Base-by-base conservation (phyloP, 257 asterid genomes). In the Oldenlandia corymbosa region DNA sequence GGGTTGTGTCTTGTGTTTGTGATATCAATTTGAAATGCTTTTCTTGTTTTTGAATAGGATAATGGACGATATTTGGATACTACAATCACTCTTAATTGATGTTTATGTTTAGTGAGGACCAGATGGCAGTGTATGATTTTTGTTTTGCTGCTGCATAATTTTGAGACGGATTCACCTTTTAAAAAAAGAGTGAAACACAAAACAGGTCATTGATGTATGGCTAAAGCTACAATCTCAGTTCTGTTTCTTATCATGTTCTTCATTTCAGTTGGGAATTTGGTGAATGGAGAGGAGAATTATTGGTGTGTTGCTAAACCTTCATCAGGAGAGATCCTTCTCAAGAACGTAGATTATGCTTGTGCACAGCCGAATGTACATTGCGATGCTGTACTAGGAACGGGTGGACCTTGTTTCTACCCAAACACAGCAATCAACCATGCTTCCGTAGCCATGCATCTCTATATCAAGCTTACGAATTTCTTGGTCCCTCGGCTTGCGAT, bases 221-320 rank as follows among this genome's bases (percentile, higher is more conserved):
- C 76, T 64, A 83, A 77, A 77, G 60, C 66, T 48, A 30, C 20
- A 37, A 17, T 60, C 39, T 10, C 75, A 6, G 47, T 68, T 62
- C 24, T 68, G 17, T n/a, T 77, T 62, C 42, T 70, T 21, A 64
- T 72, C 26, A 17, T 61, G 62, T 66, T 63, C 60, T 65, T 58
- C 69, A 51, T 68, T 67, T 75, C 77, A 79, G 88, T 16, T 28
- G 64, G 63, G 54, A 62, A 57, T 37, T 5, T 10, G 24, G 66
- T 16, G 32, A 54, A 67, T 13, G 75, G 65, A 48, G 61, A 59
- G 62, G 69, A 84, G 88, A 80, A 75, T 69, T 76, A 73, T 2
- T 85, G 90, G 93, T 85, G 93, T 47, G 87, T 85, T 72, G 87
- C 87, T 4, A 83, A 81, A 62, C 85, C 93, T 11, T 85, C 93